Percentiles rank a stretch among this genome's conserved stretches.
phyloP scores from a whole-genome alignment of 495 filamentous ascomycete species.

The Talaromyces wortmannii region DNA sequence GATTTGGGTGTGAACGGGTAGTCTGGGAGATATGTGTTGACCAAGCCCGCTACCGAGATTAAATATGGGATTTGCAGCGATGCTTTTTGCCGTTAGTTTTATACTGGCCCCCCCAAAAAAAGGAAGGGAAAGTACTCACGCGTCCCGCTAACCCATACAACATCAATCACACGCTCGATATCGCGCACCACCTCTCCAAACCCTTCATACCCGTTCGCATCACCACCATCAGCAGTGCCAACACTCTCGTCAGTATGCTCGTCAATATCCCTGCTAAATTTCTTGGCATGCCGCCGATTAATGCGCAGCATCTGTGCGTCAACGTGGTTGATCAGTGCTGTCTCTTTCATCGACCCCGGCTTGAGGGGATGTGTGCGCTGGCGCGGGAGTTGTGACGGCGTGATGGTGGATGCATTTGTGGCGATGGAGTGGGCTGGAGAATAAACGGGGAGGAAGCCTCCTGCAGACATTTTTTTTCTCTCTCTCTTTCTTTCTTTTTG shows the following conservation, averaged over 20 bases:
- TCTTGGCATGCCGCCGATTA: conserved; percentile 67
- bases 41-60: conserved; percentile 64
- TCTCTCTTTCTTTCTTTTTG: background rate
- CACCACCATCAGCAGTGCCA: conserved; percentile 48
- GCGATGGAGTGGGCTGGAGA: conserved; percentile 46
- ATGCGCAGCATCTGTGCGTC: conserved; percentile 56
- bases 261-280: conserved; percentile 49
- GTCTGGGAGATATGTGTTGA: conserved; percentile 55
- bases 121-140: conserved; percentile 45
- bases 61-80: conserved; percentile 78
- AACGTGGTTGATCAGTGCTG: conserved; percentile 62
- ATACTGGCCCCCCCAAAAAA: background rate
- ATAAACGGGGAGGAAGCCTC: conserved; percentile 46
- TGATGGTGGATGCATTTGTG: conserved; percentile 29
- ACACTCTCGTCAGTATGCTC: conserved; percentile 25
- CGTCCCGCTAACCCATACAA: conserved; percentile 77
- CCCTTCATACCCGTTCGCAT: conserved; percentile 55
- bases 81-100: conserved; percentile 37
- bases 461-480: conserved; percentile 5
- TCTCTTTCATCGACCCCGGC: conserved; percentile 70
- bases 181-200: conserved; percentile 65
- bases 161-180: conserved; percentile 62
- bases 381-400: conserved; percentile 46
- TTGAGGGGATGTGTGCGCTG: conserved; percentile 58
- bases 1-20: conserved; percentile 60